Conservation (phyloP, 495 filamentous ascomycete genomes). For the Sphaerosporella brunnea region DNA sequence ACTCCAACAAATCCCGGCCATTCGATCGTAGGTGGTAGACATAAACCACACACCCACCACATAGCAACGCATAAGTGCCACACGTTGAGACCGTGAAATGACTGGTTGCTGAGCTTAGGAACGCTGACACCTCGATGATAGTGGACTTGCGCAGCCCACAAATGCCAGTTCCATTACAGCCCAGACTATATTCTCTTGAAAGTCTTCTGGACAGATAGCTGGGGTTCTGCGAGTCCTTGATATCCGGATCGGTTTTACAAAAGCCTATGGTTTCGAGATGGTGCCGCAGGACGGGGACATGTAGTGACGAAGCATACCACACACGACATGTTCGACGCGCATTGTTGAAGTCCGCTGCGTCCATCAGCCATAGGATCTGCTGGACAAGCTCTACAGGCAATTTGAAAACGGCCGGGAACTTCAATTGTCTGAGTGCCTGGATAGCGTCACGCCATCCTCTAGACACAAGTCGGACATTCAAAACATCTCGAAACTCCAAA, state of each 20-base stretch:
- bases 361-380: conserved; percentile 38
- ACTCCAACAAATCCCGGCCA: conserved; percentile 11
- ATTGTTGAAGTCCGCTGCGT: conserved; percentile 46
- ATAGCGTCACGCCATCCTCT: conserved; percentile 10
- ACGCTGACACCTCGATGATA: conserved; percentile 22
- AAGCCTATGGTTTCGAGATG: conserved; percentile 44
- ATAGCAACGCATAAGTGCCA: conserved; percentile 40
- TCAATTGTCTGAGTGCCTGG: conserved; percentile 8
- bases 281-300: conserved; percentile 33
- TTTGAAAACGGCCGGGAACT: conserved; percentile 17
- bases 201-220: conserved; percentile 38
- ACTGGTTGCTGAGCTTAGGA: conserved; percentile 9
- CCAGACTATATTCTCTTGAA: conserved; percentile 42
- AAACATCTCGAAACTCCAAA: neutral
- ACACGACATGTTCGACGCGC: conserved; percentile 45
- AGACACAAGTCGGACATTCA: neutral
- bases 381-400: conserved; percentile 47
- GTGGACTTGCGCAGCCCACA: conserved; percentile 28
- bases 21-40: conserved; percentile 38
- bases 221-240: conserved; percentile 24
- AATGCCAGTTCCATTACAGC: conserved; percentile 34
- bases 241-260: conserved; percentile 34
- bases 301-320: conserved; percentile 50
- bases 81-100: conserved; percentile 30
- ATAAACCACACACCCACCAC: conserved; percentile 41